phyloP scores from a whole-genome alignment of 2,329 filamentous ascomycete species.

The Didymella pinodella region DNA sequence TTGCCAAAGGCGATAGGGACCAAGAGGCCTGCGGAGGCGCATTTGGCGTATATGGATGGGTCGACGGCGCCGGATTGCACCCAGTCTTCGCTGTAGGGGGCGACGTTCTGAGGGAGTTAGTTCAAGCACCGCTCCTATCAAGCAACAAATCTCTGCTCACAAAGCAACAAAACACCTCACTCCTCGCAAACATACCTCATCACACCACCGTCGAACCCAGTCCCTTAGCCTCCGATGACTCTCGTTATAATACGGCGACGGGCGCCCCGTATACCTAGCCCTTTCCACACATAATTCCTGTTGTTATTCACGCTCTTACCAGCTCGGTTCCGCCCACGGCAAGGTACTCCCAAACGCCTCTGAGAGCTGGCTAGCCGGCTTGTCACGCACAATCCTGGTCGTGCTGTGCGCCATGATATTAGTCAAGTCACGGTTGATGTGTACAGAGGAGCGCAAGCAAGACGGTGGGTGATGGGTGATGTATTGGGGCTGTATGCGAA shows the following conservation, averaged over 20 bases:
- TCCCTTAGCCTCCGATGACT: constrained; percentile 40
- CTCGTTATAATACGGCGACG: constrained; percentile 45
- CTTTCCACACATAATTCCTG: background rate
- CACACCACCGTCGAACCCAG: constrained; percentile 41
- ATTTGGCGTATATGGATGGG: constrained; percentile 35
- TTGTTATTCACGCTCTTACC: constrained; percentile 22
- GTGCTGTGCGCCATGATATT: constrained; percentile 17
- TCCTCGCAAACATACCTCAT: constrained; percentile 28
- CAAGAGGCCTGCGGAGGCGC: constrained; percentile 41
- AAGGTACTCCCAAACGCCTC: constrained; percentile 39
- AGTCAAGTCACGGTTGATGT: background rate
- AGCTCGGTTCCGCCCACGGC: constrained; percentile 43
- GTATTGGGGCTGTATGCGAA: constrained; percentile 3
- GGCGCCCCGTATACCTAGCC: constrained; percentile 42
- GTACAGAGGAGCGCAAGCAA: background rate
- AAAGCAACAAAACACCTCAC: too few species aligned
- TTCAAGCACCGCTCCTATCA: background rate
- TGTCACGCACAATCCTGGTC: constrained; percentile 16
- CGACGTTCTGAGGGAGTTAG: constrained; percentile 34
- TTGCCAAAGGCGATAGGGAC: constrained; percentile 44
- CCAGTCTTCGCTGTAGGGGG: constrained; percentile 40
- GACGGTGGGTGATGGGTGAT: background rate
- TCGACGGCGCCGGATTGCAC: constrained; percentile 37
- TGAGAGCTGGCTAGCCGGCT: constrained; percentile 22
- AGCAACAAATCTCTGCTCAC: too few species aligned